Base-by-base conservation (phyloP, 2,329 filamentous ascomycete genomes). In the Fusarium torreyae region DNA sequence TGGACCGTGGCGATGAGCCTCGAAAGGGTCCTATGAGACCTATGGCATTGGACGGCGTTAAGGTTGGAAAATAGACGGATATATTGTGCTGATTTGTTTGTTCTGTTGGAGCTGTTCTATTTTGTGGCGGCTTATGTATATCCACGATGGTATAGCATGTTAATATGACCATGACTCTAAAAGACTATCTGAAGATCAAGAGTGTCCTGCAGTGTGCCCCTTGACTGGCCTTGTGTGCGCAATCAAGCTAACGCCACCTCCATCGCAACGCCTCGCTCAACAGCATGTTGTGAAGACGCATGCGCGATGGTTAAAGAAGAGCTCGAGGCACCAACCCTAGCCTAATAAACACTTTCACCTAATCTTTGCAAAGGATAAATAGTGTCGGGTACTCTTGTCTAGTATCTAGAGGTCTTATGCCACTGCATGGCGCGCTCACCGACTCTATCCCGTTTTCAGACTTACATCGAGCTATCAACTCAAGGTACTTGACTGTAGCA, bases 1-100 rank as follows among this genome's bases (percentile, higher is more conserved):
- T 89, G 42, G 84, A 86, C 71, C 82, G 81, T 78, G 91, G 91
- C 79, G 92, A 98, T 72, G 86, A 84, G 72, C 83, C 86, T 57
- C 82, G 86, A 50, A 87, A 85, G 77, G 85, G 86, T 3, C 81
- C 81, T 4, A 76, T 87, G 77, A 78, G 79, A 70, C 83, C 79
- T 62, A 80, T 79, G 76, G 71, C 74, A 59, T 70, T 75, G 51
- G 63, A 75, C 20, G 71, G 72, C 58, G 74, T 76, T 74, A 45
- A 49, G 71, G 71, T 72, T 66, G 70, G 66, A 73, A 76, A 76
- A 75, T 75, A 75, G 65, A 64, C 39, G 44, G 58, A 24, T 40
- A 40, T 55, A 54, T 45, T 51, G 55, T 63, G 53, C 51, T 64
- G 52, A 61, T 53, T 72, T 73, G 40, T 56, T 62, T 54, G 42